phyloP scores from a whole-genome alignment of 257 asterid species.

The Oldenlandia corymbosa region DNA sequence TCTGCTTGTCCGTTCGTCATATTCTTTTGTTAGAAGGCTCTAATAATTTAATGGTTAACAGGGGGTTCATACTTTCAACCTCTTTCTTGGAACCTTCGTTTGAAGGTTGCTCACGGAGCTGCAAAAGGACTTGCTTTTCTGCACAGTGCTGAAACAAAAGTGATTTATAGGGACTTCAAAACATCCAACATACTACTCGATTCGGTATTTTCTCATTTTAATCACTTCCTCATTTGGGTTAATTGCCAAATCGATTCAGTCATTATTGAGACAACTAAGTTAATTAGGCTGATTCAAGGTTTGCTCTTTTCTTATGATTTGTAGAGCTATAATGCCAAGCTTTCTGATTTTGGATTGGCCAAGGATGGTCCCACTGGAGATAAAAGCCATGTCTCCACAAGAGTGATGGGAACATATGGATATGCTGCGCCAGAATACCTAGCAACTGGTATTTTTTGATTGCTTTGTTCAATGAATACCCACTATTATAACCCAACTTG shows the following conservation, averaged over 20 bases:
- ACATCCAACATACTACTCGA: slow-evolving; percentile 81
- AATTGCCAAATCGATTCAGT: neutral
- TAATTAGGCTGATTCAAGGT: neutral
- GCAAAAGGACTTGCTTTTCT: slow-evolving; percentile 93
- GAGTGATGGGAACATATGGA: slow-evolving; percentile 83
- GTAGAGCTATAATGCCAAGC: slow-evolving; percentile 81
- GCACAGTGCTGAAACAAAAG: slow-evolving; percentile 71
- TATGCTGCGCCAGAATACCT: slow-evolving; percentile 91
- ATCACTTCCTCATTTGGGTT: neutral
- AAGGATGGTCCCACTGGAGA: slow-evolving; percentile 82
- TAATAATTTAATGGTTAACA: slow-evolving; percentile 21
- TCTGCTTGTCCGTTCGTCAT: too few relatives aligned
- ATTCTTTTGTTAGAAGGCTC: too few relatives aligned
- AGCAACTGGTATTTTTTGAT: slow-evolving; percentile 55
- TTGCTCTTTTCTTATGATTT: slow-evolving; percentile 8
- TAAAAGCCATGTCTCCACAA: slow-evolving; percentile 65
- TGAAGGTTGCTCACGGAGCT: slow-evolving; percentile 82
- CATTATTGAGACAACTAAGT: neutral
- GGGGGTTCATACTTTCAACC: slow-evolving; percentile 97
- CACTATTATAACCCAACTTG: neutral
- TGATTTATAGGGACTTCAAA: slow-evolving; percentile 83
- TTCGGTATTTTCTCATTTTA: slow-evolving; percentile 39
- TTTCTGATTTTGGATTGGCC: slow-evolving; percentile 94
- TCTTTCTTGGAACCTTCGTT: slow-evolving; percentile 80
- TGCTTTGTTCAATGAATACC: neutral